phyloP scores from a whole-genome alignment of 192 early-diverging fungal genomes.

The Geranomyces variabilis region DNA sequence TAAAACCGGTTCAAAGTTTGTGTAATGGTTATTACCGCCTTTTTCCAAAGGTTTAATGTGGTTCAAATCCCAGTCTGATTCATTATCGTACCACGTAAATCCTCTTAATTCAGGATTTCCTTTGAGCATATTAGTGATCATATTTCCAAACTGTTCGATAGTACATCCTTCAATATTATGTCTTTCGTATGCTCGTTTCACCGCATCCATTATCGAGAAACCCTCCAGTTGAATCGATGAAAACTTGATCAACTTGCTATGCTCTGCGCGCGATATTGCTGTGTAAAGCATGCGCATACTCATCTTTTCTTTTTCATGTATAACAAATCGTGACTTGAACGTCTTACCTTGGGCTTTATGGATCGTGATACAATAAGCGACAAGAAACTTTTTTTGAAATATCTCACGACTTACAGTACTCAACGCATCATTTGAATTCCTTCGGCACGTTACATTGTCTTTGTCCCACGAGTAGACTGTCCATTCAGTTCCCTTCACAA shows the following conservation, averaged over 20 bases:
- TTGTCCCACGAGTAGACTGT: conserved; percentile 4
- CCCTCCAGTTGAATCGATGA: background rate
- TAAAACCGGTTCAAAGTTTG: conserved; percentile 18
- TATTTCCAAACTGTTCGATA: conserved; percentile 20
- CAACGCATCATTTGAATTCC: background rate
- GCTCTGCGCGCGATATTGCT: conserved; percentile 4
- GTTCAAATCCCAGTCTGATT: conserved; percentile 15
- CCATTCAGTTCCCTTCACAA: conserved; percentile 25
- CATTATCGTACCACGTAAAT: conserved; percentile 14
- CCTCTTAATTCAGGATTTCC: background rate
- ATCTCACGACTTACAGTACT: conserved; percentile 1
- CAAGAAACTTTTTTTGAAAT: conserved; percentile 21
- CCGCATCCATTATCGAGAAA: background rate
- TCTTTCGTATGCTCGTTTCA: background rate
- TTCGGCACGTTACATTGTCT: background rate
- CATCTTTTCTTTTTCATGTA: conserved; percentile 28
- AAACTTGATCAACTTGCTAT: conserved; percentile 21
- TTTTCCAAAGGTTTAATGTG: conserved; percentile 5
- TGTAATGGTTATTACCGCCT: conserved; percentile 13
- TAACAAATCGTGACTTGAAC: conserved; percentile 19
- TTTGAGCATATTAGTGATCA: conserved; percentile 12
- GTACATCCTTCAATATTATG: conserved; percentile 21
- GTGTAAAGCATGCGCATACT: conserved; percentile 19
- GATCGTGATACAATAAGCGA: conserved; percentile 15
- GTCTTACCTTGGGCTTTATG: conserved; percentile 30